Evolutionary conservation across 768 basidiomycete species (phyloP).

Genomic region (Kwoniella heveanensis): DNA sequence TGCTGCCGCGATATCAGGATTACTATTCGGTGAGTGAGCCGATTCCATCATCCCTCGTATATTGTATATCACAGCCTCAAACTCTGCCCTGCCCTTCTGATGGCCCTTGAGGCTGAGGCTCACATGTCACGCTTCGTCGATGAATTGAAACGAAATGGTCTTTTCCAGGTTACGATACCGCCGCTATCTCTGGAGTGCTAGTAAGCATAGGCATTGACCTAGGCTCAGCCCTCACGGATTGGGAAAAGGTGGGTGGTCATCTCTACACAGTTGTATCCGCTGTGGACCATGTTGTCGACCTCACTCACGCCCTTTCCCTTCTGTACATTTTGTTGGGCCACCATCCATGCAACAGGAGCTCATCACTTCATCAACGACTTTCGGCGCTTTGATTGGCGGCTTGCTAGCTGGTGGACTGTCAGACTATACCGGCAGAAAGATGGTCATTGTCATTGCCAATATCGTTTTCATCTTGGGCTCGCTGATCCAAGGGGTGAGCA

Average conservation of each 20-base stretch:
- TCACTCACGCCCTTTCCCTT: neutral
- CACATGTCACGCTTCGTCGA: no score
- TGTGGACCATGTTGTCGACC: no score
- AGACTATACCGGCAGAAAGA: slow-evolving; percentile 70
- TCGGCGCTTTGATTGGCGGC: slow-evolving; percentile 76
- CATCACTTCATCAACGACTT: slow-evolving; percentile 75
- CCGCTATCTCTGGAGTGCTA: slow-evolving; percentile 74
- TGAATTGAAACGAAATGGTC: no score
- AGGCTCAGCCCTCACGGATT: slow-evolving; percentile 63
- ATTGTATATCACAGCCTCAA: no score
- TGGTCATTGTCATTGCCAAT: slow-evolving; percentile 69
- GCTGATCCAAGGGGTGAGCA: slow-evolving; percentile 65
- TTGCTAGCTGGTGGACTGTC: slow-evolving; percentile 69
- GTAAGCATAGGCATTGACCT: slow-evolving; percentile 72
- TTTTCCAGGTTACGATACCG: slow-evolving; percentile 75
- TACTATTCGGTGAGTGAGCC: slow-evolving; percentile 68
- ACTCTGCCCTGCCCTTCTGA: no score
- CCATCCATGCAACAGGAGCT: slow-evolving; percentile 63
- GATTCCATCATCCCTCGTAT: neutral
- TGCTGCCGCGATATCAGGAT: slow-evolving; percentile 73
- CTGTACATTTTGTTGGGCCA: neutral
- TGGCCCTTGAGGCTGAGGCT: no score
- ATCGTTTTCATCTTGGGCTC: slow-evolving; percentile 75
- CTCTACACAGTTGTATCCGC: no score
- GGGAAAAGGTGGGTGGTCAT: slow-evolving; percentile 63